These are phyloP conservation scores for Spergularia marina DNA, from an alignment of 148 eudicot genomes.

Conservation along the genomic window DNA sequence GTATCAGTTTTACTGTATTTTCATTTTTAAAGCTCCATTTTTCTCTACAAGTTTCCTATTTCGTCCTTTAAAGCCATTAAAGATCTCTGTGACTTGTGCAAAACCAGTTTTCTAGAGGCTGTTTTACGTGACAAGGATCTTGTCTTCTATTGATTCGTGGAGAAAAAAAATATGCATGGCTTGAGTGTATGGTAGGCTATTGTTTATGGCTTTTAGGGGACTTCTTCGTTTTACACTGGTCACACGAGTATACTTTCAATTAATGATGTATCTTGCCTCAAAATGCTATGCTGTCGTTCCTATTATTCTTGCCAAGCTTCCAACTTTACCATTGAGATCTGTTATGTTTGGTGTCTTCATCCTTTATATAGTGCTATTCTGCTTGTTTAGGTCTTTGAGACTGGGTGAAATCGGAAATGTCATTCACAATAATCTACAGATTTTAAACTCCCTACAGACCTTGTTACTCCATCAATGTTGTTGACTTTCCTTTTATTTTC, in stretches of 20 bases:
- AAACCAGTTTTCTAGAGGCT: too few relatives aligned
- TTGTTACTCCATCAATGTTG: not conserved
- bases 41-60: not conserved
- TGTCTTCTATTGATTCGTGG: too few relatives aligned
- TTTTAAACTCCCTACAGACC: not conserved
- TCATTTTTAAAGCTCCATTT: not conserved
- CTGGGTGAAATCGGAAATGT: not conserved
- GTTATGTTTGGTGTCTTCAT: not conserved
- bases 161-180: too few relatives aligned
- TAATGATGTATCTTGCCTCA: not conserved
- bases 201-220: not conserved
- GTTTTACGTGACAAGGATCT: too few relatives aligned
- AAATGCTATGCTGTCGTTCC: not conserved
- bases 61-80: not conserved
- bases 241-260: not conserved
- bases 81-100: not conserved
- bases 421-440: slow-evolving; percentile 7
- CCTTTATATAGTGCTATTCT: not conserved
- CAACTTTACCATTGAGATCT: not conserved
- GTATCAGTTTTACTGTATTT: not conserved
- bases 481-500: slow-evolving; percentile 6
- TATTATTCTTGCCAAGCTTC: not conserved
- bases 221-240: not conserved
- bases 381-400: not conserved
- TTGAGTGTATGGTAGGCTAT: too few relatives aligned